Percentiles rank a stretch among this genome's conserved stretches.
These are phyloP conservation scores for Globisporangium perplexum DNA, from an alignment of 352 stramenopile species.

Conservation along the genomic window DNA sequence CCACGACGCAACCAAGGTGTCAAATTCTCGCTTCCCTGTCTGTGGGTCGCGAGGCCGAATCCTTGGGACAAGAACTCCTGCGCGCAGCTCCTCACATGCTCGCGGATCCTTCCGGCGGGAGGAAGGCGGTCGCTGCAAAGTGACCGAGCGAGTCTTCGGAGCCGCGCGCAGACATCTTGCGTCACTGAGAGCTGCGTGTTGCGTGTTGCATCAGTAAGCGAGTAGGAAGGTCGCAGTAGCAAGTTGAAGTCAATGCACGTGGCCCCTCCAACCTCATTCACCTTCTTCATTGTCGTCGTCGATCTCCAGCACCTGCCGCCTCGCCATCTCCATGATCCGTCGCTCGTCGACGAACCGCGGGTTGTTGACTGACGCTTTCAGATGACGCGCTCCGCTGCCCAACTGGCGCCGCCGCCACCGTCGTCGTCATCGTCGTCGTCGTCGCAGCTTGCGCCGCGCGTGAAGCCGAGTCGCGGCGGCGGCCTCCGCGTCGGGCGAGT, in stretches of 20 bases:
- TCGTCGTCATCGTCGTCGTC: no score
- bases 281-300: no score
- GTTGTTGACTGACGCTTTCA: no score
- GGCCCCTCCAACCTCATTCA: no score
- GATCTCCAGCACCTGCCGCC: no score
- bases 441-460: neutral
- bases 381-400: neutral
- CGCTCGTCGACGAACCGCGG: no score
- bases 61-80: constrained; percentile 67
- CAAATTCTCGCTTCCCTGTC: constrained; percentile 81
- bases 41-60: constrained; percentile 84
- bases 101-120: constrained; percentile 28
- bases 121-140: constrained; percentile 63
- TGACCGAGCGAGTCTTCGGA: constrained; percentile 32
- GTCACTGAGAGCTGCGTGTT: neutral
- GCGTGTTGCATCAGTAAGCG: no score
- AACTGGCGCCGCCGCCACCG: neutral
- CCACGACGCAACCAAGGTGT: constrained; percentile 72
- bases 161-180: constrained; percentile 25
- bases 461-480: constrained; percentile 18
- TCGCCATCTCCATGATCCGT: no score
- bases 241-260: no score
- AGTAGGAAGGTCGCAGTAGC: no score
- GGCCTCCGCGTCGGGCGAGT: constrained; percentile 46
- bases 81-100: constrained; percentile 10